Conservation (phyloP, 345 rosid genomes). For the Physaria fendleri region DNA sequence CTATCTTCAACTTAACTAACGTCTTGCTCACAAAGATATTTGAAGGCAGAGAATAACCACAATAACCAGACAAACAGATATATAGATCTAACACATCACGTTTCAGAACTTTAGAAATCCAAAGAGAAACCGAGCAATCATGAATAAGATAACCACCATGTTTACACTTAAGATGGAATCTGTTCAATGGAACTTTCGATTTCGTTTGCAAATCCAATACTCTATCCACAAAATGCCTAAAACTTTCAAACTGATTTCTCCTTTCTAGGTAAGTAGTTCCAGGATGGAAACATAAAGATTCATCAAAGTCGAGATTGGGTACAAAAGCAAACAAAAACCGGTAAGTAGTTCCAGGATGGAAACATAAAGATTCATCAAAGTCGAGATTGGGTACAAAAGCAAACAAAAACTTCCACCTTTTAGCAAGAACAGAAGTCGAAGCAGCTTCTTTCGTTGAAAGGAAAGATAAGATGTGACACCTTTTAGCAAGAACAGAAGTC, state of each 20-base stretch:
- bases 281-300: neutral
- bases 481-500: neutral
- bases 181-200: neutral
- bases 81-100: neutral
- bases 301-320: neutral
- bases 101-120: neutral
- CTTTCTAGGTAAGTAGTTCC: neutral
- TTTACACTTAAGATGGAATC: neutral
- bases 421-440: too few relatives aligned
- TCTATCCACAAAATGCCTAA: neutral
- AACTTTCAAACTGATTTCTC: neutral
- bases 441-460: too few relatives aligned
- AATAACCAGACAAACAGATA: neutral
- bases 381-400: neutral
- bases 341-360: neutral
- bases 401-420: too few relatives aligned
- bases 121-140: neutral
- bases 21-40: neutral
- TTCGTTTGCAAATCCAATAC: neutral
- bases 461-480: too few relatives aligned
- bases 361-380: neutral
- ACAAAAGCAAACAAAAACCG: neutral
- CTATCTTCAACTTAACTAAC: neutral
- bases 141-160: neutral
- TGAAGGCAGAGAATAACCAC: neutral